phyloP scores from a whole-genome alignment of 345 rosid genomes.

The Pistacia vera region DNA sequence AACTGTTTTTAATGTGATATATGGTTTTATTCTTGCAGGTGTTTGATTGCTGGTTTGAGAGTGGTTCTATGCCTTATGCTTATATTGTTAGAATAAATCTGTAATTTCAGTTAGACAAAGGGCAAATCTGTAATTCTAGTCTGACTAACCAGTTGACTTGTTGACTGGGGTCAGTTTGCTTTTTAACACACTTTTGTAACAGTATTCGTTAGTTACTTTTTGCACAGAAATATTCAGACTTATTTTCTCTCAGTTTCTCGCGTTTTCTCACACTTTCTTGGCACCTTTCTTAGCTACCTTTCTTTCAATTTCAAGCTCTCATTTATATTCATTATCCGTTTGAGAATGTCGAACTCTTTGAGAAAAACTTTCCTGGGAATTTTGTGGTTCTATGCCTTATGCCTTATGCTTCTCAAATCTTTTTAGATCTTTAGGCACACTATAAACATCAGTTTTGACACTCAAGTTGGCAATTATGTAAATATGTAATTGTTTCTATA shows the following conservation, averaged over 20 bases:
- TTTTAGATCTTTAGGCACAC: conserved; percentile 3
- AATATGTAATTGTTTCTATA: neutral
- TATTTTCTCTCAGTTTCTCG: no score
- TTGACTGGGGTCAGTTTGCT: no score
- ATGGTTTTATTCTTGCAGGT: conserved; percentile 57
- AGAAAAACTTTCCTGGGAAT: conserved; percentile 94
- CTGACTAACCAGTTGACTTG: no score
- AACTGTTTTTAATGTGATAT: neutral
- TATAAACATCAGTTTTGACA: neutral
- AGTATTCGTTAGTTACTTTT: no score
- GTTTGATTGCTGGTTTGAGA: conserved; percentile 99
- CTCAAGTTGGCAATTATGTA: neutral
- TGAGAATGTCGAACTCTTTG: conserved; percentile 89
- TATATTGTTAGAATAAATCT: no score
- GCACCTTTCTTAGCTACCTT: no score
- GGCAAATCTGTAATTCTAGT: no score
- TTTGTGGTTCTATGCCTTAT: conserved; percentile 48
- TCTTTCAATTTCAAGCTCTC: no score
- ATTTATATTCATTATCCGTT: conserved; percentile 98
- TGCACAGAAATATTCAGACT: no score
- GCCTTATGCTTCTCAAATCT: conserved; percentile 6
- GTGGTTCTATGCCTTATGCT: conserved; percentile 99
- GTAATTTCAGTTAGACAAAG: no score
- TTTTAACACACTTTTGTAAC: no score
- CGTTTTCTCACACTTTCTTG: no score